phyloP scores from a whole-genome alignment of 2,329 filamentous ascomycete species.

The Plenodomus biglobosus region DNA sequence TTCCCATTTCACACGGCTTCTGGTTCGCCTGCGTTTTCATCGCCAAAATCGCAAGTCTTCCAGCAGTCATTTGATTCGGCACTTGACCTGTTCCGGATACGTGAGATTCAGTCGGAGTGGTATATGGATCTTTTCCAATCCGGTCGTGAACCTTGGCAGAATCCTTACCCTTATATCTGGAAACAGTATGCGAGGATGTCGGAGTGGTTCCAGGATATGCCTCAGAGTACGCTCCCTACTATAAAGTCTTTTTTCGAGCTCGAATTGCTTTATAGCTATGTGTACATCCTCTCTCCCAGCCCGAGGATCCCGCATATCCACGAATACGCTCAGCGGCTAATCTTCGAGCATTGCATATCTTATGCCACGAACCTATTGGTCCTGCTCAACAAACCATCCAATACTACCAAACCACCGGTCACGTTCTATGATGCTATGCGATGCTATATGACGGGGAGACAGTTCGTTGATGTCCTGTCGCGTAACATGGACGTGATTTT shows the following conservation, averaged over 20 bases:
- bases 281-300: slow-evolving; percentile 84
- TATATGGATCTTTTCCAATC: slow-evolving; percentile 88
- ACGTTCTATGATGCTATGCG: slow-evolving; percentile 87
- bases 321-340: slow-evolving; percentile 74
- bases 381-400: slow-evolving; percentile 58
- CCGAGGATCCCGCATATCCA: slow-evolving; percentile 70
- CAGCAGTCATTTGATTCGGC: slow-evolving; percentile 67
- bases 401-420: slow-evolving; percentile 65
- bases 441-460: slow-evolving; percentile 68
- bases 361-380: slow-evolving; percentile 76
- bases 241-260: slow-evolving; percentile 80
- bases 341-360: slow-evolving; percentile 84
- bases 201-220: slow-evolving; percentile 79
- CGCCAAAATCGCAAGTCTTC: slow-evolving; percentile 56
- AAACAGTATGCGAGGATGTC: slow-evolving; percentile 74
- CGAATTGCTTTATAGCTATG: slow-evolving; percentile 86
- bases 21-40: slow-evolving; percentile 46
- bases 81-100: slow-evolving; percentile 76
- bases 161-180: slow-evolving; percentile 73
- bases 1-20: slow-evolving; percentile 60
- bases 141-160: slow-evolving; percentile 66
- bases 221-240: slow-evolving; percentile 62
- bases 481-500: slow-evolving; percentile 54
- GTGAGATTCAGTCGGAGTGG: slow-evolving; percentile 83
- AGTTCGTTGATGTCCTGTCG: slow-evolving; percentile 59